Conservation (phyloP, 2,329 filamentous ascomycete genomes). For the Xylaria digitata region DNA sequence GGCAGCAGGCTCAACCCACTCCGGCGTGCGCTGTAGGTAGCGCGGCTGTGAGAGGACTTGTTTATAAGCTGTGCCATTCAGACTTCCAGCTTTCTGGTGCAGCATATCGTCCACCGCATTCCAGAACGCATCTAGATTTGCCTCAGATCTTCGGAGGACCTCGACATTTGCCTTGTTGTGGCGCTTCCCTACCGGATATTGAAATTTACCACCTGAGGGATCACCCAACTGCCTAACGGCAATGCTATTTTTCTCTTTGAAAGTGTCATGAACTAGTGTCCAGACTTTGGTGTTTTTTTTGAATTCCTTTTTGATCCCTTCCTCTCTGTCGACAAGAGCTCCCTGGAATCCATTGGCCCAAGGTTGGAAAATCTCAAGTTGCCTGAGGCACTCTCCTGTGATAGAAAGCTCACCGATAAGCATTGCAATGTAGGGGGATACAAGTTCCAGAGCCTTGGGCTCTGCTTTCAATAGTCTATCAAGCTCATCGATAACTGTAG, state of each 20-base stretch:
- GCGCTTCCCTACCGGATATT: slow-evolving; percentile 42
- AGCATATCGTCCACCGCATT: slow-evolving; percentile 37
- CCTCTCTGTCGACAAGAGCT: slow-evolving; percentile 41
- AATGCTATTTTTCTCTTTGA: slow-evolving; percentile 39
- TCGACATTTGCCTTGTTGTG: slow-evolving; percentile 42
- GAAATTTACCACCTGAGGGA: slow-evolving; percentile 28
- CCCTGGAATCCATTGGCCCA: slow-evolving; percentile 58
- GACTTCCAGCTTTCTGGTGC: slow-evolving; percentile 34
- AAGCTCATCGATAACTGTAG: slow-evolving; percentile 57
- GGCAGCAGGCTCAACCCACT: slow-evolving; percentile 57
- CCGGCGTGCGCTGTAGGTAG: slow-evolving; percentile 59
- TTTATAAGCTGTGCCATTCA: slow-evolving; percentile 46
- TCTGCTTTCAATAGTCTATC: slow-evolving; percentile 57
- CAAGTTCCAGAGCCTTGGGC: slow-evolving; percentile 49
- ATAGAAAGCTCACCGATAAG: slow-evolving; percentile 60
- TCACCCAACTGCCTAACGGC: slow-evolving; percentile 56
- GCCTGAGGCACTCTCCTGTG: slow-evolving; percentile 50
- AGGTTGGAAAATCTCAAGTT: slow-evolving; percentile 61
- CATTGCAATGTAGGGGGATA: slow-evolving; percentile 53
- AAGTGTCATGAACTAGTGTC: slow-evolving; percentile 32
- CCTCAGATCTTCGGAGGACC: slow-evolving; percentile 40
- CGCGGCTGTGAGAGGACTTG: slow-evolving; percentile 51
- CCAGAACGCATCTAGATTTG: slow-evolving; percentile 44
- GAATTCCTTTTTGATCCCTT: slow-evolving; percentile 48
- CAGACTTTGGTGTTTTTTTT: slow-evolving; percentile 28